A percentile compares a stretch with the other conserved stretches of the same genome.
Conservation (phyloP, 768 basidiomycete species). For the Hypholoma fasciculare region DNA sequence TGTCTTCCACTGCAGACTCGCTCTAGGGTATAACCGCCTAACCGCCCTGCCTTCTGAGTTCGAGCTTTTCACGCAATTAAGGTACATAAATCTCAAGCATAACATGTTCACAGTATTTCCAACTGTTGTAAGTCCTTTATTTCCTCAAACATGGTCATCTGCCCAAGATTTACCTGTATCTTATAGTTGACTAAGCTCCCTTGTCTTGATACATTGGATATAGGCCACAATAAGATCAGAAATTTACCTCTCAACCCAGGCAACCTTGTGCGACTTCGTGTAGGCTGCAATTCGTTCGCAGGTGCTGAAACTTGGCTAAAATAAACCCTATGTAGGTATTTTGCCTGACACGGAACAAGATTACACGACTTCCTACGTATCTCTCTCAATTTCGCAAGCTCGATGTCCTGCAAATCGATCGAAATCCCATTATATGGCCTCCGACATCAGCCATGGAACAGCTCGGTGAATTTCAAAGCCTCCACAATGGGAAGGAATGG, state of each 20-base stretch:
- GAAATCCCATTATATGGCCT: constrained; percentile 96
- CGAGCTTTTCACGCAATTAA: constrained; percentile 65
- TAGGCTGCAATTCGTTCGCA: constrained; percentile 23
- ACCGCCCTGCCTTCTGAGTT: constrained; percentile 76
- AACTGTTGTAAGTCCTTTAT: constrained; percentile 65
- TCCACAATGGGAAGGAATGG: constrained; percentile 68
- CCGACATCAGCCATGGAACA: constrained; percentile 56
- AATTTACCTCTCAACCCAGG: constrained; percentile 80
- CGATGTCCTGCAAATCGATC: constrained; percentile 81
- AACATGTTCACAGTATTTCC: constrained; percentile 86
- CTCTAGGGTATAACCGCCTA: constrained; percentile 84
- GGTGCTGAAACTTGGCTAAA: background rate
- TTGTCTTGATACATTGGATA: constrained; percentile 90
- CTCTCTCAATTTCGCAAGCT: constrained; percentile 71
- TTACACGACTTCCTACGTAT: constrained; percentile 78
- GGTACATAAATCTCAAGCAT: constrained; percentile 86
- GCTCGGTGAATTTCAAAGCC: constrained; percentile 39
- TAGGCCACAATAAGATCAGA: constrained; percentile 90
- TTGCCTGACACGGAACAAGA: constrained; percentile 82
- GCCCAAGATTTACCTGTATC: constrained; percentile 4
- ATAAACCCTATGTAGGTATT: constrained; percentile 58
- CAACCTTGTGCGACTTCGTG: constrained; percentile 72
- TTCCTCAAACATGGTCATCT: background rate
- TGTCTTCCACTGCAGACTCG: constrained; percentile 54
- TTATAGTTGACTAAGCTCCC: constrained; percentile 78